Evolutionary conservation across 2,329 filamentous ascomycete species (phyloP), one percentile per base, ranked within the genome.

Genomic region (Pleoardoris graminearum): DNA sequence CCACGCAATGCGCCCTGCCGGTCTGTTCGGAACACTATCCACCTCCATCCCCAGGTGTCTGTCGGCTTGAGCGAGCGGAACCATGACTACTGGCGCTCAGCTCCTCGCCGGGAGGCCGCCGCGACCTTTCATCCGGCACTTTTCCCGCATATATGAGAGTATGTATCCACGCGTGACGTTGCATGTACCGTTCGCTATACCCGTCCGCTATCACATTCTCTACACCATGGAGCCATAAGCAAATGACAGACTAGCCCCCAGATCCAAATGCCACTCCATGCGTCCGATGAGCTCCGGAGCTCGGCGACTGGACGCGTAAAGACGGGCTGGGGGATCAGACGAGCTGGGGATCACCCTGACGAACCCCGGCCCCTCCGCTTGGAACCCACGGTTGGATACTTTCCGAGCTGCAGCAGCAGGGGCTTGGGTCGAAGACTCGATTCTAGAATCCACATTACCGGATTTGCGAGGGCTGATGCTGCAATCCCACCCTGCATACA

Each of bases 111-210:
- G 22, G 21, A 29, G 50, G 36, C 49, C 45, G 46, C 54, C 53
- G 55, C 33, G 46, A 54, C 59, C n/a, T 63, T 68, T 67, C 66
- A 68, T 33, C 67, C 67, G 67, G 65, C 54, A 56, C 27, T 67
- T 59, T 61, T 59, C 61, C 65, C 62, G 57, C 53, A 50, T 63
- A 57, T 56, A 65, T 65, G 54, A 62, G 35, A 58, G 42, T 29
- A 22, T 32, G 45, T 36, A 36, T 37, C 43, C 32, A 22, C 22
- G 30, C 21, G 39, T 42, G 50, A 33, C 36, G 32, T 41, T 38
- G 48, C 19, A 21, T 32, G 22, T 37, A 42, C 37, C 25, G 14
- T 46, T 22, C 43, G 43, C 43, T 35, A 27, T 30, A 25, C 21
- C 21, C 43, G 30, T 7, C 3, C 19, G 43, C 19, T 25, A 19